These are phyloP conservation scores for Lachancea fermentati DNA, from an alignment of 805 yeast species.

Conservation along the genomic window DNA sequence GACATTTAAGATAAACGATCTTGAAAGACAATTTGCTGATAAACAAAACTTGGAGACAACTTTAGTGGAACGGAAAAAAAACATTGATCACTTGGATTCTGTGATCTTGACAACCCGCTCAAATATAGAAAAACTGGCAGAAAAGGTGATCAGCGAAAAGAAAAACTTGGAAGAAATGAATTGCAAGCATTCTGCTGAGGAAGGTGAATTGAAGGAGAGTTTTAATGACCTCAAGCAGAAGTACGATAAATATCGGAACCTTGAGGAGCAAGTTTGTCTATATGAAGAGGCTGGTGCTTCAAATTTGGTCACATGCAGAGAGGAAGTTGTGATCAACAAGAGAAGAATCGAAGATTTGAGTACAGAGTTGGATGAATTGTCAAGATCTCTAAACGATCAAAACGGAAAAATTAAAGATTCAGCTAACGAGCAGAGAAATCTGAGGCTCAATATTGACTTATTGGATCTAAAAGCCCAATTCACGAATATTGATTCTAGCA, in stretches of 20 bases:
- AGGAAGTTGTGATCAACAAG: conserved; percentile 18
- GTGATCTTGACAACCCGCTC: conserved; percentile 8
- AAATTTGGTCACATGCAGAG: conserved; percentile 17
- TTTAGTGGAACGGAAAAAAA: conserved; percentile 9
- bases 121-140: conserved; percentile 7
- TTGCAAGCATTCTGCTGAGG: conserved; percentile 1
- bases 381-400: conserved; percentile 27
- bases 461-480: conserved; percentile 40
- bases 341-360: conserved; percentile 17
- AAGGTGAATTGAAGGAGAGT: conserved; percentile 1
- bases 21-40: conserved; percentile 19
- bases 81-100: conserved; percentile 11
- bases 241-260: conserved; percentile 18
- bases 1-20: conserved; percentile 15
- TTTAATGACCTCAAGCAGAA: conserved; percentile 10
- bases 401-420: conserved; percentile 49
- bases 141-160: conserved; percentile 2
- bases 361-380: conserved; percentile 20
- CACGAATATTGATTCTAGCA: conserved; percentile 32
- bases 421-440: conserved; percentile 53
- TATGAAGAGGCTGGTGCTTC: conserved; percentile 12
- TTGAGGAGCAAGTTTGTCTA: conserved; percentile 11
- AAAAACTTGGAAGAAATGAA: not conserved
- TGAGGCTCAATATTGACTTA: conserved; percentile 60
- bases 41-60: conserved; percentile 14